Conservation (phyloP, 345 rosid genomes). For the Kernera saxatilis region DNA sequence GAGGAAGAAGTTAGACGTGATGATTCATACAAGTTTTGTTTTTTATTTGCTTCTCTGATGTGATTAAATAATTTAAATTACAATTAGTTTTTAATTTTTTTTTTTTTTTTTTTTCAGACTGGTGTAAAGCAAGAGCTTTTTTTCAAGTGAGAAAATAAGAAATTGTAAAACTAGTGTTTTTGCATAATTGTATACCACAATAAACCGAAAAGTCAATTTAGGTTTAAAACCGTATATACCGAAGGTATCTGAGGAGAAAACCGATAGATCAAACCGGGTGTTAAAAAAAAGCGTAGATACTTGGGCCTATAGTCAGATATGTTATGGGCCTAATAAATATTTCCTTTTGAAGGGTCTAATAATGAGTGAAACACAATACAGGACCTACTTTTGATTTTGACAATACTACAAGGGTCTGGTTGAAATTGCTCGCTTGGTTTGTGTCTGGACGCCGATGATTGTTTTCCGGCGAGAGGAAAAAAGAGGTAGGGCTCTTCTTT, state of each 20-base stretch:
- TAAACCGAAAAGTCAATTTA: neutral
- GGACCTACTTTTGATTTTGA: neutral
- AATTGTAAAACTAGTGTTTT: neutral
- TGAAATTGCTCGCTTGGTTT: neutral
- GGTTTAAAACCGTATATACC: neutral
- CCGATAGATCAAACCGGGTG: neutral
- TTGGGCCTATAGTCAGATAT: neutral
- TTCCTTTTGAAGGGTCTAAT: neutral
- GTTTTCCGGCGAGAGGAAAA: slow-evolving; percentile 8
- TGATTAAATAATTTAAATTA: slow-evolving; percentile 22
- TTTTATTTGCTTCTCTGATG: slow-evolving; percentile 1
- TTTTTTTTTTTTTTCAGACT: neutral
- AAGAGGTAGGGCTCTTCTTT: neutral
- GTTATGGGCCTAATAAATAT: neutral
- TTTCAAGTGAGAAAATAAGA: slow-evolving; percentile 10
- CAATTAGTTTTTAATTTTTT: neutral
- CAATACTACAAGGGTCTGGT: neutral
- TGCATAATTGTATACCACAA: neutral
- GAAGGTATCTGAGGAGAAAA: neutral
- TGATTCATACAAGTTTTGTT: neutral
- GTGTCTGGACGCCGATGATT: neutral
- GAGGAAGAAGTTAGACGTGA: slow-evolving; percentile 27
- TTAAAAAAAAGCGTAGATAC: too few species aligned
- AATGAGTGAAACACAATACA: fast-evolving
- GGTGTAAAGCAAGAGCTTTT: slow-evolving; percentile 1